Evolutionary conservation across 345 rosid genomes (phyloP), one percentile per base, ranked within the genome.

Genomic region (Euclidium syriacum): DNA sequence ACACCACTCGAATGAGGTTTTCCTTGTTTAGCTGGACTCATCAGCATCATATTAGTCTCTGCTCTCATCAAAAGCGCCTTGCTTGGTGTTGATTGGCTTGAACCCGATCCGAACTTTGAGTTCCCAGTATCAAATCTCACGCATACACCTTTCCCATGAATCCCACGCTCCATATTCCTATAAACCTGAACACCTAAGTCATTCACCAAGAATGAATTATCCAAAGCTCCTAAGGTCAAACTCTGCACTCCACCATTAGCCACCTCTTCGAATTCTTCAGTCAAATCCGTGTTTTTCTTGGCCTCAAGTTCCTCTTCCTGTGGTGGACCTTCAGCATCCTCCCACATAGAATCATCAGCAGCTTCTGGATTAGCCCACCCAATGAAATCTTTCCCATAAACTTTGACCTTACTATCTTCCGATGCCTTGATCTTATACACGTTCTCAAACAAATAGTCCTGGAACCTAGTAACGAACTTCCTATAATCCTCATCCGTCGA

Each of bases 321-420:
- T 6, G 65, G 35, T 33, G 62, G 81, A 67, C 75, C 87, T 47
- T 78, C 87, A 1, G 88, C 95, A 75, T 89, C 94, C 58, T 87
- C 98, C 98, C 98, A 92, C 85, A 85, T 76, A 2, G 96, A 78
- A 70, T 92, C 95, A 67, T 92, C 98, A 0, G 98, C 98, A 8
- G 65, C 77, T 41, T 89, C 98, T 0, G 98, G 98, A 18, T 87
- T 92, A 29, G 77, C 74, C 98, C 98, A 92, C 4, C 94, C 89
- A 0, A 92, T 71, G 67, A 92, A 92, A 25, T 92, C 98, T 77
- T 86, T 92, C 32, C 96, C 96, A 24, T 82, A 92, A 12, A 85
- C 76, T 70, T 92, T 89, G 41, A 81, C 16, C 78, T 78, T 89
- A 52, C 75, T 92, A 58, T 77, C 85, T 22, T 92, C 96, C 0